phyloP scores from a whole-genome alignment of 352 stramenopile species.

The Phytophthora sojae region DNA sequence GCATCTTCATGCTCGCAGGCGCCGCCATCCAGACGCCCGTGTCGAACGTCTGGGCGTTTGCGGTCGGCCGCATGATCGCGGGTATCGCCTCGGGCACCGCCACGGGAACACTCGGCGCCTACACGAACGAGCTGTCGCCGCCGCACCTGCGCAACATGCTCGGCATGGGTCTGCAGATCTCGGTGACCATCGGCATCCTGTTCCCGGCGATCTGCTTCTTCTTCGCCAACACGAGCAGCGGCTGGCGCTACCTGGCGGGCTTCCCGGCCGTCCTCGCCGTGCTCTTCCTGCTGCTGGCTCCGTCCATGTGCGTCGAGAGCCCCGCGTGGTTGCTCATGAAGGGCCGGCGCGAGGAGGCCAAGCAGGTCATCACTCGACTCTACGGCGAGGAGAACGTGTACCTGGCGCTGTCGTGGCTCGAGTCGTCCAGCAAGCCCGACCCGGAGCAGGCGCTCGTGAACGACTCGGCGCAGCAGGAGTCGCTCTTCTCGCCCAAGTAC shows the following conservation, averaged over 20 bases:
- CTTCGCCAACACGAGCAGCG: slow-evolving; percentile 31
- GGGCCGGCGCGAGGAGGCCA: slow-evolving; percentile 10
- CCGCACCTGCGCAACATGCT: slow-evolving; percentile 32
- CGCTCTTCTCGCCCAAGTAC: too few relatives aligned
- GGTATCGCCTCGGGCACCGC: slow-evolving; percentile 42
- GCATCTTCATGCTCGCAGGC: slow-evolving; percentile 48
- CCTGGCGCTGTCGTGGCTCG: neutral
- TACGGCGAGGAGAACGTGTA: slow-evolving; percentile 28
- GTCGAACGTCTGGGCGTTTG: slow-evolving; percentile 34
- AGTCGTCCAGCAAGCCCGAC: too few relatives aligned
- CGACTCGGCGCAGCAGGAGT: too few relatives aligned
- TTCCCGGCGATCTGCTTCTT: slow-evolving; percentile 34
- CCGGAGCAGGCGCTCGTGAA: too few relatives aligned
- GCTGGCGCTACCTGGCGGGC: slow-evolving; percentile 48
- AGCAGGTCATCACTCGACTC: slow-evolving; percentile 27
- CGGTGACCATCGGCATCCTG: slow-evolving; percentile 39
- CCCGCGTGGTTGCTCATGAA: slow-evolving; percentile 29
- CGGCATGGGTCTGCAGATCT: slow-evolving; percentile 42
- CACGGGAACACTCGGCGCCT: slow-evolving; percentile 19
- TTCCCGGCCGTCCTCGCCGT: slow-evolving; percentile 53
- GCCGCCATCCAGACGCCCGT: slow-evolving; percentile 37
- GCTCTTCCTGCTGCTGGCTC: slow-evolving; percentile 49
- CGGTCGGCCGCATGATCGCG: slow-evolving; percentile 42
- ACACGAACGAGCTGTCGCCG: slow-evolving; percentile 29
- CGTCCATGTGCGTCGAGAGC: slow-evolving; percentile 38